Percentiles rank a stretch among this genome's conserved stretches.
phyloP scores from a whole-genome alignment of 176 grass and related monocot species.

The Oryza punctata region DNA sequence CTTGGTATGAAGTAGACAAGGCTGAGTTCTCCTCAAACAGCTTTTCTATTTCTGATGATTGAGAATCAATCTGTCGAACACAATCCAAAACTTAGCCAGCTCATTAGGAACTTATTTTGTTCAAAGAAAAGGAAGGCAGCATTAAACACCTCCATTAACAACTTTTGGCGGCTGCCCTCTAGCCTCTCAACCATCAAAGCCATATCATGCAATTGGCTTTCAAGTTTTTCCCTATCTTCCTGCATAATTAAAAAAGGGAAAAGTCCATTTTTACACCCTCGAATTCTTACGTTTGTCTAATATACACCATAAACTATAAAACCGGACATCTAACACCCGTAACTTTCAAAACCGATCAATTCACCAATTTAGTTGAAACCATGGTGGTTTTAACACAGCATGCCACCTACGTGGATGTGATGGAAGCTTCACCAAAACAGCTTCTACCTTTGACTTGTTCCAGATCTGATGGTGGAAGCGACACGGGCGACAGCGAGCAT shows the following conservation, averaged over 20 bases:
- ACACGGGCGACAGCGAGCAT: too few species aligned
- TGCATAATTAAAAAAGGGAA: conserved; percentile 46
- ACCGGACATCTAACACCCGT: too few species aligned
- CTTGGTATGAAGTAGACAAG: conserved; percentile 69
- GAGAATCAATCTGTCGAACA: conserved; percentile 84
- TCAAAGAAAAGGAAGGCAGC: conserved; percentile 31
- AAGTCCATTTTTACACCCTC: too few species aligned
- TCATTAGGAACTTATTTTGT: conserved; percentile 18
- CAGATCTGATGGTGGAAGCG: too few species aligned
- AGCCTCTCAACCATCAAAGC: conserved; percentile 95
- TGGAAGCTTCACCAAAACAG: too few species aligned
- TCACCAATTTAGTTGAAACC: too few species aligned
- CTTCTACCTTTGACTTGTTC: too few species aligned
- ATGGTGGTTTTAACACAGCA: too few species aligned
- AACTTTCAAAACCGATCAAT: too few species aligned
- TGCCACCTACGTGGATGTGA: too few species aligned
- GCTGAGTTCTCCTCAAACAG: conserved; percentile 90
- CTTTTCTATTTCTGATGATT: conserved; percentile 95
- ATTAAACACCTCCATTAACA: conserved; percentile 80
- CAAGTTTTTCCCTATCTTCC: conserved; percentile 91
- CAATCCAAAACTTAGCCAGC: conserved; percentile 11
- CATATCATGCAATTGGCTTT: conserved; percentile 90
- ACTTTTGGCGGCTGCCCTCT: conserved; percentile 90
- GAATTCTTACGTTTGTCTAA: too few species aligned
- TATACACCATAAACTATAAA: too few species aligned